Evolutionary conservation across 768 basidiomycete species (phyloP).

Genomic region (Lentinula raphanica): DNA sequence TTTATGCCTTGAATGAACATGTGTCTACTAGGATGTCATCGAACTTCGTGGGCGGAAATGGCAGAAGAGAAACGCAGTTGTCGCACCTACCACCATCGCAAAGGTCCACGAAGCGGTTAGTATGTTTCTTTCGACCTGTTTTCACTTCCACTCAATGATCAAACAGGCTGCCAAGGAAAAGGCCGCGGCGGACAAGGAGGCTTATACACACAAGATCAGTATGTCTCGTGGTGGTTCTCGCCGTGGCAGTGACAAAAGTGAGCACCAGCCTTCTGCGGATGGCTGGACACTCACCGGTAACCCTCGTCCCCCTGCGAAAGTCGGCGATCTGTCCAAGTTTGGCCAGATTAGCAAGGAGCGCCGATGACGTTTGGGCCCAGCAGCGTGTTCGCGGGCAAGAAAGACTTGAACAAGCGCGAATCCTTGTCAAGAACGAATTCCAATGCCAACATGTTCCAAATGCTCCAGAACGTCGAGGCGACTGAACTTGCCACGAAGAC

Average conservation of each 20-base stretch:
- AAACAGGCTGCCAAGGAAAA: slow-evolving; percentile 78
- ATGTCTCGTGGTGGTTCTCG: slow-evolving; percentile 92
- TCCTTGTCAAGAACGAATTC: slow-evolving; percentile 78
- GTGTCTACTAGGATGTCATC: slow-evolving; percentile 74
- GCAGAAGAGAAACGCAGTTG: slow-evolving; percentile 63
- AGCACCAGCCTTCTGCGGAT: slow-evolving; percentile 57
- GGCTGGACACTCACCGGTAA: slow-evolving; percentile 74
- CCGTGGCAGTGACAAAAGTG: slow-evolving; percentile 69
- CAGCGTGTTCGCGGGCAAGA: slow-evolving; percentile 74
- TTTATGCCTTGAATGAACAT: no score
- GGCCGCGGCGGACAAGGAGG: slow-evolving; percentile 56
- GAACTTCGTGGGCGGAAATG: slow-evolving; percentile 84
- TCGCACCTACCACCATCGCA: slow-evolving; percentile 83
- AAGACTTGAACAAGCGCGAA: slow-evolving; percentile 58
- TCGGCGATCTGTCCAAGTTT: slow-evolving; percentile 81
- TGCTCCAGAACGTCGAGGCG: slow-evolving; percentile 62
- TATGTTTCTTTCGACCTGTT: not conserved
- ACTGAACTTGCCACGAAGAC: slow-evolving; percentile 48
- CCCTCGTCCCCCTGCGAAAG: slow-evolving; percentile 63
- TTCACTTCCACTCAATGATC: slow-evolving; percentile 4
- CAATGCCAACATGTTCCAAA: slow-evolving; percentile 81
- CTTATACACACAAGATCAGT: slow-evolving; percentile 53
- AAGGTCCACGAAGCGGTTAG: slow-evolving; percentile 82
- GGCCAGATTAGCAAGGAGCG: slow-evolving; percentile 74
- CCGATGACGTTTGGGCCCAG: slow-evolving; percentile 79